These are phyloP conservation scores for Venturia effusa DNA, from an alignment of 2,329 filamentous ascomycete genomes.

Conservation along the genomic window DNA sequence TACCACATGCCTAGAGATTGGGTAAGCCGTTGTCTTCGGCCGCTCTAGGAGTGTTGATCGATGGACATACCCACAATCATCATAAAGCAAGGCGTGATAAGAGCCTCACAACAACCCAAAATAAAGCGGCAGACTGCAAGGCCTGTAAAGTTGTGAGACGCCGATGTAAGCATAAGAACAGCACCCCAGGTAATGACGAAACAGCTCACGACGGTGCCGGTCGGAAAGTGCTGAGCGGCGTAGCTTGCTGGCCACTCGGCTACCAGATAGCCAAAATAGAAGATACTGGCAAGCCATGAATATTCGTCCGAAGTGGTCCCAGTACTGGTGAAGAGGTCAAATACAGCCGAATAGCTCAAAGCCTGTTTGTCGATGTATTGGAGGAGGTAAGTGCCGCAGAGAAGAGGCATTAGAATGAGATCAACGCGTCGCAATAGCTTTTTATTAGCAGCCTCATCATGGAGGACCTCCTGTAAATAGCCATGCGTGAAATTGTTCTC, in stretches of 20 bases:
- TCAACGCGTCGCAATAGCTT: background rate
- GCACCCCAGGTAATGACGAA: constrained; percentile 16
- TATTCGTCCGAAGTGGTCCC: constrained; percentile 36
- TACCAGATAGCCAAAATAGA: constrained; percentile 61
- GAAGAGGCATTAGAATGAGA: constrained; percentile 13
- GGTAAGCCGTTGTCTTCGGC: constrained; percentile 13
- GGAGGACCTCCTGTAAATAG: background rate
- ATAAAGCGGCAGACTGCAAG: constrained; percentile 17
- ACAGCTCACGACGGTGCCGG: constrained; percentile 22
- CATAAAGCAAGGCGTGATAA: constrained; percentile 12
- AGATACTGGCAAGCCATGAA: constrained; percentile 62
- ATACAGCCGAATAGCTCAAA: constrained; percentile 17
- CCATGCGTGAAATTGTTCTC: background rate
- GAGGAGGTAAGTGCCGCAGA: constrained; percentile 15
- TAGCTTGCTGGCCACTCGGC: constrained; percentile 64
- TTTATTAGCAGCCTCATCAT: background rate
- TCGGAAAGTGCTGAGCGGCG: constrained; percentile 26
- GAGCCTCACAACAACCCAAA: constrained; percentile 17
- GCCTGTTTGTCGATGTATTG: constrained; percentile 17
- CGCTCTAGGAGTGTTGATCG: background rate
- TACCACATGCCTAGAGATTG: constrained; percentile 17
- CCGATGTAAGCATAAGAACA: constrained; percentile 17
- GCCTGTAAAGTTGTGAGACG: constrained; percentile 17
- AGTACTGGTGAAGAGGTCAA: constrained; percentile 14
- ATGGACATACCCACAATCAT: background rate